Evolutionary conservation across 192 early-diverging fungal species (phyloP).

Genomic region (Coemansia sp.): DNA sequence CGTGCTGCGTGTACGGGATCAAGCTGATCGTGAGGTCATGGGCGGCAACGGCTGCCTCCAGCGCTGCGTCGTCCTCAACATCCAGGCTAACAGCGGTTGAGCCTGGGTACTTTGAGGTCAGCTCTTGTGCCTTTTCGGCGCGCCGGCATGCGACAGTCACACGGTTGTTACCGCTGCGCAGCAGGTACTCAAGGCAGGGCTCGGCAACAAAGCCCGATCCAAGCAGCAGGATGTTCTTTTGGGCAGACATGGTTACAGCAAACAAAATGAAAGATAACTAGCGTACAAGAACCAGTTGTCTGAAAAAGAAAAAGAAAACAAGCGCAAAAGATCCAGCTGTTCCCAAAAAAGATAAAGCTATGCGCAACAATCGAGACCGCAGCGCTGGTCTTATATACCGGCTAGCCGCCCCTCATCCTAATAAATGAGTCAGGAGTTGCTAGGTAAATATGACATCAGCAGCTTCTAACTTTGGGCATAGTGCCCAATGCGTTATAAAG

Average conservation of each 20-base stretch:
- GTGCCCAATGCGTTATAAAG: background rate
- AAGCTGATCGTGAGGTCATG: slow-evolving; percentile 92
- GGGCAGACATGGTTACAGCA: slow-evolving; percentile 19
- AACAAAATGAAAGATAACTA: slow-evolving; percentile 6
- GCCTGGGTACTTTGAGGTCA: slow-evolving; percentile 59
- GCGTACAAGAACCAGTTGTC: too few relatives aligned
- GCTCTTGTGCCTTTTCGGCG: slow-evolving; percentile 70
- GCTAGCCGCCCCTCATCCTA: too few relatives aligned
- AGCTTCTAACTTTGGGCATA: background rate
- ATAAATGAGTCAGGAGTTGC: too few relatives aligned
- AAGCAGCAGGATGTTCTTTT: slow-evolving; percentile 84
- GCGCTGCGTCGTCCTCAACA: slow-evolving; percentile 70
- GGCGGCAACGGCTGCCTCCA: slow-evolving; percentile 70
- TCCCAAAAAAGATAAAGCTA: slow-evolving; percentile 3
- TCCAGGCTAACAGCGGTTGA: slow-evolving; percentile 74
- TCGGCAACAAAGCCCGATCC: slow-evolving; percentile 97
- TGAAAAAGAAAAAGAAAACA: too few relatives aligned
- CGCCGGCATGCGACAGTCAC: slow-evolving; percentile 87
- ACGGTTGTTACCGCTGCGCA: slow-evolving; percentile 83
- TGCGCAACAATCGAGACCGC: background rate
- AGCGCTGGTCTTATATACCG: background rate
- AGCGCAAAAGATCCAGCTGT: too few relatives aligned
- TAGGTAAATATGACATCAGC: background rate
- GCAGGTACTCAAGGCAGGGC: slow-evolving; percentile 89
- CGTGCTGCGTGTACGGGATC: slow-evolving; percentile 90